Evolutionary conservation across 169 alveolate species (phyloP).

Genomic region (Eimeria necatrix): DNA sequence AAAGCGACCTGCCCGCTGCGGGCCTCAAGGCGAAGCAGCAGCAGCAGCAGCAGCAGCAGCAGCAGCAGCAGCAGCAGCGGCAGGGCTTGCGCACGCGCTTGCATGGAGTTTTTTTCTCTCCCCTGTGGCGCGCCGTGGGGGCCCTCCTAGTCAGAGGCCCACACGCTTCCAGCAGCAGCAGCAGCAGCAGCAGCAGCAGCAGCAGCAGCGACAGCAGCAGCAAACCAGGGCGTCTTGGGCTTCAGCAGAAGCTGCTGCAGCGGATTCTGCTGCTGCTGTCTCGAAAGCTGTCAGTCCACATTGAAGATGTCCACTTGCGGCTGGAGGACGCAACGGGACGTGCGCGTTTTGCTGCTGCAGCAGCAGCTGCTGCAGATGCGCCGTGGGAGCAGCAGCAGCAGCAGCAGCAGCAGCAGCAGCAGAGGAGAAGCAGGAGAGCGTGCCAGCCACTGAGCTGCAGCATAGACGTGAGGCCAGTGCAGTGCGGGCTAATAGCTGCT

Average conservation of each 20-base stretch:
- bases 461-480: not conserved
- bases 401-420: not conserved
- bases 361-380: slow-evolving; percentile 19
- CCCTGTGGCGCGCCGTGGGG: not conserved
- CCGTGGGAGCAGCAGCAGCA: not conserved
- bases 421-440: slow-evolving; percentile 17
- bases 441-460: not conserved
- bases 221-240: not conserved
- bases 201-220: slow-evolving; percentile 12
- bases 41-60: slow-evolving; percentile 67
- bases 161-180: slow-evolving; percentile 35
- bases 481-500: slow-evolving; percentile 27
- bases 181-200: slow-evolving; percentile 52
- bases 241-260: slow-evolving; percentile 45
- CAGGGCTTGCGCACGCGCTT: slow-evolving; percentile 1
- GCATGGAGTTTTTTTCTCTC: not conserved
- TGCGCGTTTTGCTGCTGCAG: slow-evolving; percentile 41
- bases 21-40: slow-evolving; percentile 38
- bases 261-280: slow-evolving; percentile 38
- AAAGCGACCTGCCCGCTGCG: not conserved
- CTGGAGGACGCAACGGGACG: slow-evolving; percentile 34
- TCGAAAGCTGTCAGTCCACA: not conserved
- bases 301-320: slow-evolving; percentile 22
- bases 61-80: slow-evolving; percentile 64
- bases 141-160: not conserved